These are phyloP conservation scores for Boehmeria nivea DNA, from an alignment of 306 rosid genomes.

Conservation along the genomic window DNA sequence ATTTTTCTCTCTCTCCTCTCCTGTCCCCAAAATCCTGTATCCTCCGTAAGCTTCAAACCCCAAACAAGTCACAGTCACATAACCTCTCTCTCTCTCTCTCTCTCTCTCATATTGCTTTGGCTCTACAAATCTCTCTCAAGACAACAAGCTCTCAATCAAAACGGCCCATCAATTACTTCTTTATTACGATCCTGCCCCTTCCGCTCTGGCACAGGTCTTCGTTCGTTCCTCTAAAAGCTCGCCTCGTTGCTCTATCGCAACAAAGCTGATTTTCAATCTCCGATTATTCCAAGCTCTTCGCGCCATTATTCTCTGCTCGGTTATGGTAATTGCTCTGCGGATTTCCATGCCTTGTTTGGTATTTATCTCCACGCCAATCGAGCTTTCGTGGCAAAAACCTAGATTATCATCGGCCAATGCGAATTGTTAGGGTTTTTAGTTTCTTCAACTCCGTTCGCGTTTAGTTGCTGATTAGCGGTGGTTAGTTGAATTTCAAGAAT, in stretches of 20 bases:
- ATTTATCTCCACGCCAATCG: background rate
- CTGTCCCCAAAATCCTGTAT: conserved; percentile 18
- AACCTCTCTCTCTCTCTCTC: conserved; percentile 16
- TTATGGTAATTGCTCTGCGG: conserved; percentile 11
- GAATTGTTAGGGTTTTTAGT: conserved; percentile 11
- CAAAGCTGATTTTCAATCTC: conserved; percentile 13
- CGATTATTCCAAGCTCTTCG: conserved; percentile 19
- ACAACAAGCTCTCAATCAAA: background rate
- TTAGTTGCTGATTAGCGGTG: background rate
- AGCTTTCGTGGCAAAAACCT: conserved; percentile 13
- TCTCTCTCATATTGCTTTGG: no score
- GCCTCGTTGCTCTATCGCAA: conserved; percentile 7
- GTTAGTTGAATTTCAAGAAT: background rate
- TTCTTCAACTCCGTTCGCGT: background rate
- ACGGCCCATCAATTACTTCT: background rate
- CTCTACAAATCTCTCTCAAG: background rate
- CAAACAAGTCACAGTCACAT: conserved; percentile 22
- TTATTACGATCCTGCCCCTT: conserved; percentile 32
- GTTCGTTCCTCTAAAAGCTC: conserved; percentile 11
- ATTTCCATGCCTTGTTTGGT: conserved; percentile 9
- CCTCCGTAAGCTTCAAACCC: conserved; percentile 25
- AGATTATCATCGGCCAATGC: conserved; percentile 17
- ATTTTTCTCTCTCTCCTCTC: conserved; percentile 21
- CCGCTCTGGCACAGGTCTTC: conserved; percentile 8
- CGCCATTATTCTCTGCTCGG: conserved; percentile 11